Conservation (phyloP, 306 rosid genomes). For the Citrullus colocynthis region DNA sequence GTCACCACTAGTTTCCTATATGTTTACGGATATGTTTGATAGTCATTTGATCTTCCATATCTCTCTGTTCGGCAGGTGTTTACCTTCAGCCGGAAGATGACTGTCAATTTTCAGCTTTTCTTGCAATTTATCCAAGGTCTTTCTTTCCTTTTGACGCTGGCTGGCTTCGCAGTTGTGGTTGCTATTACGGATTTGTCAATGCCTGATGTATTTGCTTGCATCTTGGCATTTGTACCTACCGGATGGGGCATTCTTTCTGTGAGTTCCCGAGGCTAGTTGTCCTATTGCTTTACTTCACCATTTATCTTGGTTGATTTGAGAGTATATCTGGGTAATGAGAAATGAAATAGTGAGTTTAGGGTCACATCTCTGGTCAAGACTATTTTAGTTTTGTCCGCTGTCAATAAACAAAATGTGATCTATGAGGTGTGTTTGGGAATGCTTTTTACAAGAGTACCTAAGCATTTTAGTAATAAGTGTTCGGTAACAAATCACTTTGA, state of each 20-base stretch:
- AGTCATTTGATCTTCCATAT: constrained; percentile 16
- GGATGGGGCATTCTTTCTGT: constrained; percentile 95
- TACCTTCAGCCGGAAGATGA: constrained; percentile 88
- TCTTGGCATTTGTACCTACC: constrained; percentile 79
- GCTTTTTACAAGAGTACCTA: background rate
- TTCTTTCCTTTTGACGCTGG: constrained; percentile 65
- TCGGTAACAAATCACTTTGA: background rate
- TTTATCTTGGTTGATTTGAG: background rate
- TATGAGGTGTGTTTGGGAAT: background rate
- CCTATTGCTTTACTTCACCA: background rate
- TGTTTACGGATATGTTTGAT: background rate
- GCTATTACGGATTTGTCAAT: constrained; percentile 37
- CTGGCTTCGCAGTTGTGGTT: constrained; percentile 64
- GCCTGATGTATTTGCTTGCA: constrained; percentile 63
- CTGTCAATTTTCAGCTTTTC: constrained; percentile 84
- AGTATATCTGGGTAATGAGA: background rate
- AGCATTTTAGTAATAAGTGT: background rate
- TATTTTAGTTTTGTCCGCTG: background rate
- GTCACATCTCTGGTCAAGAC: background rate
- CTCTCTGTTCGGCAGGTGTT: constrained; percentile 47
- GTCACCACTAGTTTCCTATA: background rate
- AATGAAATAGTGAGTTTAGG: background rate
- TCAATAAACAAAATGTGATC: background rate
- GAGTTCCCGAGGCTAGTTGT: constrained; percentile 27
- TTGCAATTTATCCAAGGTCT: constrained; percentile 89